These are phyloP conservation scores for Buxus sempervirens DNA, from an alignment of 164 flowering plant genomes.

Conservation along the genomic window DNA sequence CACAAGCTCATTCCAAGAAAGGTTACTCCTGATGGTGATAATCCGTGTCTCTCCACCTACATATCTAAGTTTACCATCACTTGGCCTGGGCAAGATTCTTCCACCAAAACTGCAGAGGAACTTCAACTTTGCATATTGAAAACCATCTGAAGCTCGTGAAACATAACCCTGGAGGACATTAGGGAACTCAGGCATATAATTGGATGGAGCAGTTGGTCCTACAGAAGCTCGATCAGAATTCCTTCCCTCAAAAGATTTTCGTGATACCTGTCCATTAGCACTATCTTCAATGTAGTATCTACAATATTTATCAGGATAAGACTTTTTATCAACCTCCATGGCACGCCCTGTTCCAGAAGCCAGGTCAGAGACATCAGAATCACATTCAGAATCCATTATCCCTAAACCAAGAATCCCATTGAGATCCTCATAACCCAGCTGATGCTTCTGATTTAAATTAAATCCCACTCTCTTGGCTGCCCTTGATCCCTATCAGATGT, in stretches of 20 bases:
- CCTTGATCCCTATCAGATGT: slow-evolving; percentile 23
- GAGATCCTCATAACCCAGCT: slow-evolving; percentile 43
- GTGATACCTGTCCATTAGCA: slow-evolving; percentile 18
- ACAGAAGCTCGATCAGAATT: slow-evolving; percentile 19
- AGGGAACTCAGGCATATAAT: slow-evolving; percentile 31
- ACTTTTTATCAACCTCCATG: slow-evolving; percentile 24
- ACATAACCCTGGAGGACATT: slow-evolving; percentile 21
- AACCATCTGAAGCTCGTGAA: slow-evolving; percentile 29
- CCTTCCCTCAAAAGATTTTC: slow-evolving; percentile 19
- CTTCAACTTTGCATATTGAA: slow-evolving; percentile 52
- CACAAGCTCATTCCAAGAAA: slow-evolving; percentile 48
- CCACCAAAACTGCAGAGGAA: slow-evolving; percentile 95
- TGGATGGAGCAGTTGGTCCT: slow-evolving; percentile 19
- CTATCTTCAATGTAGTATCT: slow-evolving; percentile 27
- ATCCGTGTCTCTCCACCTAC: slow-evolving; percentile 89
- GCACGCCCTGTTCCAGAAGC: slow-evolving; percentile 5
- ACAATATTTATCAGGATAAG: slow-evolving; percentile 21
- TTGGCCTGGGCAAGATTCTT: slow-evolving; percentile 72
- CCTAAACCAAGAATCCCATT: slow-evolving; percentile 40
- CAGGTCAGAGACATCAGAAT: slow-evolving; percentile 22
- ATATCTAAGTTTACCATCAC: slow-evolving; percentile 79
- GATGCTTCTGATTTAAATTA: slow-evolving; percentile 26
- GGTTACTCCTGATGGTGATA: slow-evolving; percentile 47
- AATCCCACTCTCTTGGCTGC: slow-evolving; percentile 19
- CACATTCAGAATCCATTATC: slow-evolving; percentile 32